Conservation (phyloP, 2,329 filamentous ascomycete species). For the Cryphonectria radicalis region DNA sequence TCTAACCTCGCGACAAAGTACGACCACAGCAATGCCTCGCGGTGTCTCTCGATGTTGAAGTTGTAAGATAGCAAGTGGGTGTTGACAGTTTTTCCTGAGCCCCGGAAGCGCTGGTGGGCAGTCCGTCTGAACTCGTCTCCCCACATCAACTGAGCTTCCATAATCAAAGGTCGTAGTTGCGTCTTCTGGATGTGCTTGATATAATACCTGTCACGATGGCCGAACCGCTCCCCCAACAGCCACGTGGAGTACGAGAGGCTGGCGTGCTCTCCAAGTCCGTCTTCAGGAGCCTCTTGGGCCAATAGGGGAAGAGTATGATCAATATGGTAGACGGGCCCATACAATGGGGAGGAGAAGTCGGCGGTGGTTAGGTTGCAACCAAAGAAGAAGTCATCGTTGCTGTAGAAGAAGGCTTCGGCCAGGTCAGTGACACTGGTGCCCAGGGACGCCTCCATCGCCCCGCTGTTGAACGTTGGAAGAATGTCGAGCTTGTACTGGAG, state of each 20-base stretch:
- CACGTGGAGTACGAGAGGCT: slow-evolving; percentile 7
- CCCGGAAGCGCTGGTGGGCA: slow-evolving; percentile 11
- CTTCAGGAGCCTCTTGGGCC: neutral
- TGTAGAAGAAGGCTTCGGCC: slow-evolving; percentile 16
- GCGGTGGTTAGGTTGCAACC: slow-evolving; percentile 7
- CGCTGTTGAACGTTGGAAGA: slow-evolving; percentile 12
- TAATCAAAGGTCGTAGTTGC: slow-evolving; percentile 8
- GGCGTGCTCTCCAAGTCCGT: slow-evolving; percentile 7
- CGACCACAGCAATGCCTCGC: slow-evolving; percentile 11
- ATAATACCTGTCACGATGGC: slow-evolving; percentile 12
- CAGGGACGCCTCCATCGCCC: slow-evolving; percentile 11
- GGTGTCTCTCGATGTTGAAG: slow-evolving; percentile 13
- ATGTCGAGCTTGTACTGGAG: slow-evolving; percentile 11
- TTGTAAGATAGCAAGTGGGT: slow-evolving; percentile 11
- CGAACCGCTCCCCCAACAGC: slow-evolving; percentile 13
- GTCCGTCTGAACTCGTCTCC: neutral
- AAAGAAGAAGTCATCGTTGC: slow-evolving; percentile 14
- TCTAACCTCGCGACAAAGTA: slow-evolving; percentile 11
- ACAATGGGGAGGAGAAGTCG: slow-evolving; percentile 10
- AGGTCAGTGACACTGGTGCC: slow-evolving; percentile 12
- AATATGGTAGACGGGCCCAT: slow-evolving; percentile 12
- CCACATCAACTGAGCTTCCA: slow-evolving; percentile 12
- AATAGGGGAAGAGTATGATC: slow-evolving; percentile 8
- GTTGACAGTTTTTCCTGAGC: slow-evolving; percentile 7
- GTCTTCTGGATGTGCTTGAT: slow-evolving; percentile 14